A percentile compares a stretch with the other conserved stretches of the same genome.
phyloP scores from a whole-genome alignment of 2,329 filamentous ascomycete genomes.

The Penicillium sp. region DNA sequence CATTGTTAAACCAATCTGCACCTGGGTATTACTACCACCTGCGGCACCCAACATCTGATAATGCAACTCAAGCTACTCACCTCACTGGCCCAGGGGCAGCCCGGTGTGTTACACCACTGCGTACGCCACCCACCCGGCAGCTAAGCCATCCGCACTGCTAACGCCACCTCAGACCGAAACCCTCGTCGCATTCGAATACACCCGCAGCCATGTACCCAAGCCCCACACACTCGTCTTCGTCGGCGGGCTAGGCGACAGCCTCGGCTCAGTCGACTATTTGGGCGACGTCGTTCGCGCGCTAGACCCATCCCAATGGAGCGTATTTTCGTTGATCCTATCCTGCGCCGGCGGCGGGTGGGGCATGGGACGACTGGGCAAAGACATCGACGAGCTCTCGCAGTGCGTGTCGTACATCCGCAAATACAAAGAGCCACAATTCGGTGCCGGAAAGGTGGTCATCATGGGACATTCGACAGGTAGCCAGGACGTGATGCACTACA shows the following conservation, averaged over 20 bases:
- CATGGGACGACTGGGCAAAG: slow-evolving; percentile 48
- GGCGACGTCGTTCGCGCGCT: slow-evolving; percentile 47
- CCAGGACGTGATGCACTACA: slow-evolving; percentile 64
- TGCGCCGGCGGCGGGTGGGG: slow-evolving; percentile 56
- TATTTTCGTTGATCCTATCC: slow-evolving; percentile 49
- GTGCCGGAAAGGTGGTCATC: slow-evolving; percentile 54
- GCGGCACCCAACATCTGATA: background rate
- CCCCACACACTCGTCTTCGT: slow-evolving; percentile 55
- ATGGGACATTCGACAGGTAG: slow-evolving; percentile 68
- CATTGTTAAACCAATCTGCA: slow-evolving; percentile 1
- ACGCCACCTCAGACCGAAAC: slow-evolving; percentile 26
- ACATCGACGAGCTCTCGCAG: slow-evolving; percentile 52
- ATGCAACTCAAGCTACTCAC: slow-evolving; percentile 21
- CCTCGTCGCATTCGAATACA: slow-evolving; percentile 40
- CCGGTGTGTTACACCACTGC: slow-evolving; percentile 22
- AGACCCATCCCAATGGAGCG: slow-evolving; percentile 46
- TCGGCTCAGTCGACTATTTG: slow-evolving; percentile 53
- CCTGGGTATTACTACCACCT: background rate
- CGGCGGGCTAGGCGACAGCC: slow-evolving; percentile 56
- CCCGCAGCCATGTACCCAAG: slow-evolving; percentile 24
- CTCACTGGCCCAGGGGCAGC: slow-evolving; percentile 16
- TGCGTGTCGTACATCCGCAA: slow-evolving; percentile 50
- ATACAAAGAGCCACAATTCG: slow-evolving; percentile 27
- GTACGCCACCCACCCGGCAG: slow-evolving; percentile 5
- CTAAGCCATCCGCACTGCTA: background rate